These are phyloP conservation scores for Kuraishia molischiana DNA, from an alignment of 805 yeast species.

Conservation along the genomic window DNA sequence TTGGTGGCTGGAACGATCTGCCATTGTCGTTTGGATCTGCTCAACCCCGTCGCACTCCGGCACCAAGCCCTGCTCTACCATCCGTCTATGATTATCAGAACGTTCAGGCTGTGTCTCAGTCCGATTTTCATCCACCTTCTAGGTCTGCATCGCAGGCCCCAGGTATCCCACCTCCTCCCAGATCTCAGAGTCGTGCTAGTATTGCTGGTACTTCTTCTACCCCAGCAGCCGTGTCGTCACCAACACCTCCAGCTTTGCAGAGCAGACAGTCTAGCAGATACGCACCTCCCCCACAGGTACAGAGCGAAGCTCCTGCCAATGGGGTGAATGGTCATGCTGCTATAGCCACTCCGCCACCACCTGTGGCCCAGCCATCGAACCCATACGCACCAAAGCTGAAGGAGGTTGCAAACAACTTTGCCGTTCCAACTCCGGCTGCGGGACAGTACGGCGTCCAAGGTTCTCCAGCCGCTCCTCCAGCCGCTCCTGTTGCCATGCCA, in stretches of 20 bases:
- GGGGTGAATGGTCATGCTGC: not conserved
- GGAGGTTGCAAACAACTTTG: constrained; percentile 2
- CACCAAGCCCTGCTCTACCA: constrained; percentile 13
- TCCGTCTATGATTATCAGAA: constrained; percentile 12
- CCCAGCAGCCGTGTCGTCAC: constrained; percentile 19
- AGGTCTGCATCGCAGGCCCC: constrained; percentile 20
- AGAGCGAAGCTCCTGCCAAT: no score
- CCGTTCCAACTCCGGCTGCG: constrained; percentile 13
- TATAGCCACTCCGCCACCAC: not conserved
- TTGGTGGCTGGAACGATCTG: constrained; percentile 67
- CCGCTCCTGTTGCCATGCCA: no score
- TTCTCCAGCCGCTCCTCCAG: no score
- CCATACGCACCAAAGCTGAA: constrained; percentile 27
- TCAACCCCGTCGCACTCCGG: constrained; percentile 14
- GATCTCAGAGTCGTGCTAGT: constrained; percentile 9
- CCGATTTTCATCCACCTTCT: constrained; percentile 9
- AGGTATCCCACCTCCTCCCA: constrained; percentile 20
- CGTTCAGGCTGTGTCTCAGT: constrained; percentile 10
- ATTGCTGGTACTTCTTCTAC: constrained; percentile 24
- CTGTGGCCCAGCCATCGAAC: constrained; percentile 6
- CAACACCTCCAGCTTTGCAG: constrained; percentile 10
- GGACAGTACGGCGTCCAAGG: no score
- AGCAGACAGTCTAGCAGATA: constrained; percentile 9
- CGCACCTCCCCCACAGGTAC: constrained; percentile 6
- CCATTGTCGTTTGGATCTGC: constrained; percentile 28